Evolutionary conservation across 2,329 filamentous ascomycete species (phyloP).

Genomic region (Cladophialophora yegresii): DNA sequence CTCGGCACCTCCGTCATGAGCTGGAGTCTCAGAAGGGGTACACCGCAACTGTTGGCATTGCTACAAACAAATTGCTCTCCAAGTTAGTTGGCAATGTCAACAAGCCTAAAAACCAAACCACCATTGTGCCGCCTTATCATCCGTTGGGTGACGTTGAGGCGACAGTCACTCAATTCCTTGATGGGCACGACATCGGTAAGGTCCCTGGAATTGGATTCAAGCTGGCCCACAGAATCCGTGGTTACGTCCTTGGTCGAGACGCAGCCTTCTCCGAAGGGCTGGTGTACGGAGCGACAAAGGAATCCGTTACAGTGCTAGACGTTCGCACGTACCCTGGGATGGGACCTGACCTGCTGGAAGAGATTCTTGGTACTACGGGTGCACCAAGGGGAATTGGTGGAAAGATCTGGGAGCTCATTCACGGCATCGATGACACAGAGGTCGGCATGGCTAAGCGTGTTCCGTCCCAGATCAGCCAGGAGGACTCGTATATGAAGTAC

Average conservation of each 20-base stretch:
- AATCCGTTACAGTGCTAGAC: constrained; percentile 64
- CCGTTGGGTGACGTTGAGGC: constrained; percentile 39
- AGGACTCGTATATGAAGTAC: constrained; percentile 77
- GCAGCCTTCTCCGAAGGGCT: constrained; percentile 49
- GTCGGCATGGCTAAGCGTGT: constrained; percentile 71
- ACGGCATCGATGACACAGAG: constrained; percentile 75
- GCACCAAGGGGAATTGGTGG: constrained; percentile 69
- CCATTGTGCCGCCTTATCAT: constrained; percentile 67
- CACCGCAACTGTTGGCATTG: constrained; percentile 83
- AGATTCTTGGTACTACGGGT: constrained; percentile 69
- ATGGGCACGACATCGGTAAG: constrained; percentile 72
- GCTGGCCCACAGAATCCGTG: constrained; percentile 67
- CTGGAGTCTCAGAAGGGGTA: constrained; percentile 78
- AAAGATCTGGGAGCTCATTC: constrained; percentile 74
- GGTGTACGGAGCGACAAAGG: constrained; percentile 54
- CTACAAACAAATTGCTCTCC: constrained; percentile 80
- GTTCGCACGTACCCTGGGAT: constrained; percentile 66
- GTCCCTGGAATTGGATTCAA: constrained; percentile 86
- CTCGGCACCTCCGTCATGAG: constrained; percentile 68
- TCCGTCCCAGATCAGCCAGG: constrained; percentile 88
- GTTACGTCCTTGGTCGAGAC: constrained; percentile 56
- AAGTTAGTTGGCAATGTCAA: constrained; percentile 82
- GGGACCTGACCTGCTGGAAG: constrained; percentile 65
- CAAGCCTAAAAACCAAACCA: constrained; percentile 87
- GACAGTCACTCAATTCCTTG: constrained; percentile 70